Evolutionary conservation across 768 basidiomycete genomes (phyloP).

Genomic region (Panaeolus cyanescens): DNA sequence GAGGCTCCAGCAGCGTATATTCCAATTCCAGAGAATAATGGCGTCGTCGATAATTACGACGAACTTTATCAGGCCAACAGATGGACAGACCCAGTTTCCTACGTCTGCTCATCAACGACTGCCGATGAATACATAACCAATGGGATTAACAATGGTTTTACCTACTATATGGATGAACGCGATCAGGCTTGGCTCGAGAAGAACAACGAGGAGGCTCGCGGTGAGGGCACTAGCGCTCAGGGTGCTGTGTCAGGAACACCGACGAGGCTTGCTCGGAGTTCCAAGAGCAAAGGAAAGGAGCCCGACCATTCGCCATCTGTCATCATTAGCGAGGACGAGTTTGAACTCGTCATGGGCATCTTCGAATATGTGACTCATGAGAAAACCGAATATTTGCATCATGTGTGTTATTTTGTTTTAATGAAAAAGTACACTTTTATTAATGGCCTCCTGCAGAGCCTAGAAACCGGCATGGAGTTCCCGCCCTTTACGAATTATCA

Average conservation of each 20-base stretch:
- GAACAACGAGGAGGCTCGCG: slow-evolving; percentile 85
- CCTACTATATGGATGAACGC: slow-evolving; percentile 95
- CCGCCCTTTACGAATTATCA: slow-evolving; percentile 77
- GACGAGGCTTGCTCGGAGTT: slow-evolving; percentile 58
- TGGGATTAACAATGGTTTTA: slow-evolving; percentile 73
- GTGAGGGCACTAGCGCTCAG: slow-evolving; percentile 84
- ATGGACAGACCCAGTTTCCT: slow-evolving; percentile 80
- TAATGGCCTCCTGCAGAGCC: slow-evolving; percentile 39
- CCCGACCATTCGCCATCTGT: slow-evolving; percentile 65
- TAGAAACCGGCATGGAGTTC: slow-evolving; percentile 69
- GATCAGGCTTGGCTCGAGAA: slow-evolving; percentile 94
- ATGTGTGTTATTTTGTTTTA: slow-evolving; percentile 53
- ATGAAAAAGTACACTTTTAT: neutral
- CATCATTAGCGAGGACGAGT: slow-evolving; percentile 86
- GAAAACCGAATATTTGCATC: slow-evolving; percentile 86
- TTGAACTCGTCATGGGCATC: slow-evolving; percentile 93
- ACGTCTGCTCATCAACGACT: slow-evolving; percentile 81
- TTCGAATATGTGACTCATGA: slow-evolving; percentile 92
- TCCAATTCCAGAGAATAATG: slow-evolving; percentile 90
- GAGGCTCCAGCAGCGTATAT: slow-evolving; percentile 61
- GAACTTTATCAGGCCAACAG: slow-evolving; percentile 66
- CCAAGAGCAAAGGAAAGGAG: slow-evolving; percentile 85
- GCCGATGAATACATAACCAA: slow-evolving; percentile 72
- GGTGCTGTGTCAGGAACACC: slow-evolving; percentile 54
- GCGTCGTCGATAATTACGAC: slow-evolving; percentile 75